Evolutionary conservation across 2,329 filamentous ascomycete species (phyloP).

Genomic region (Aureobasidium sp.): DNA sequence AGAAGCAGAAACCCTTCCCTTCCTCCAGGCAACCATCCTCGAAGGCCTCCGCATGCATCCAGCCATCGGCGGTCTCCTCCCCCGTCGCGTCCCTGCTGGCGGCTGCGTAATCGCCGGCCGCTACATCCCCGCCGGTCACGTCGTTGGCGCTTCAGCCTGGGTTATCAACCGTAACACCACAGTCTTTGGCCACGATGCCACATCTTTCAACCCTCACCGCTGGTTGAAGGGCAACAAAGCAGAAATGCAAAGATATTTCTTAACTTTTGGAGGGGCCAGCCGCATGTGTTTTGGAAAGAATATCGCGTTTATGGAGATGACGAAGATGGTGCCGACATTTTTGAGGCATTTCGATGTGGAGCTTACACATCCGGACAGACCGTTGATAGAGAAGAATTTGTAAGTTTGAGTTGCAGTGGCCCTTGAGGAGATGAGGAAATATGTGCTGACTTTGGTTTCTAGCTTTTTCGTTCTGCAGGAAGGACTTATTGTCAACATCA

Average conservation of each 20-base stretch:
- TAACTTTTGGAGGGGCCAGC: constrained; percentile 52
- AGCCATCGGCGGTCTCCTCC: constrained; percentile 27
- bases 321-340: constrained; percentile 39
- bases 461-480: constrained; percentile 20
- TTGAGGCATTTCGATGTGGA: constrained; percentile 13
- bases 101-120: constrained; percentile 33
- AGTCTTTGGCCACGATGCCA: constrained; percentile 45
- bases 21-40: constrained; percentile 35
- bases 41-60: constrained; percentile 36
- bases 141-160: constrained; percentile 50
- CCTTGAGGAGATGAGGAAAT: background rate
- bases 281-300: constrained; percentile 53
- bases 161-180: constrained; percentile 44
- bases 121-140: constrained; percentile 52
- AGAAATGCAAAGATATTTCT: constrained; percentile 44
- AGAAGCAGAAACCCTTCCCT: constrained; percentile 32
- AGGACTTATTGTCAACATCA: background rate
- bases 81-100: constrained; percentile 12
- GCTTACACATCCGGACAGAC: background rate
- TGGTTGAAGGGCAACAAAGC: constrained; percentile 49
- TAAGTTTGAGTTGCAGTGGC: background rate
- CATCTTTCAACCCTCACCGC: constrained; percentile 54
- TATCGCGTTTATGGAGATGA: constrained; percentile 55
- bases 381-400: constrained; percentile 15
- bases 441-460: background rate